Base-by-base conservation (phyloP, 352 stramenopile genomes). In the Phytophthora pisi region DNA sequence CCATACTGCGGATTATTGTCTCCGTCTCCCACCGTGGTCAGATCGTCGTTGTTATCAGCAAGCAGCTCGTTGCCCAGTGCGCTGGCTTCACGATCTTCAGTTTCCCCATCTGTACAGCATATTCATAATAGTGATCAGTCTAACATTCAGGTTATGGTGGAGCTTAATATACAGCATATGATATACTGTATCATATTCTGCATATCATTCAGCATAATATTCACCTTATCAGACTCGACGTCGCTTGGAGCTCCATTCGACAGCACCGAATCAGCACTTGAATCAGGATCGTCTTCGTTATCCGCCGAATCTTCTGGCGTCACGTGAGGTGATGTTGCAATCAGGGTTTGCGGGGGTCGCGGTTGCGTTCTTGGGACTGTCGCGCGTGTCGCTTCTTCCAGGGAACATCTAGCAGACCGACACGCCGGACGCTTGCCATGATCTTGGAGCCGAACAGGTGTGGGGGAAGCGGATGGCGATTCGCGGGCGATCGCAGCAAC, bases 171-270 rank as follows among this genome's bases (percentile, higher is more conserved):
- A 26, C 57, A 30, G 26, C 26, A 30, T 30, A 30, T 30, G 50
- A n/a, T 20, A 70, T 65, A 18, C 57, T 63, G 5, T 26, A 46
- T 31, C 20, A 46, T 18, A 66, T 61, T 34, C 50, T 43, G 18
- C 30, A 57, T 54, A 23, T 0, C 0, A 73, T 65, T 38, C 53
- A 67, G 31, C n/a, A 63, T 31, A 63, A 34, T 0, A 61, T 54
- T 11, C 50, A 65, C 1, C 31, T 61, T 52, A 31, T 42, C 56
- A 13, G 24, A 15, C 28, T 57, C 38, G 6, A 2, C 7, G 0
- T 58, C 45, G 7, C 5, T 57, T 50, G 43, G 13, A 36, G 40
- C 38, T 7, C 38, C 38, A 38, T 34, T 54, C 45, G 11, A 31
- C 42, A 2, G 30, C 38, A 5, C 13, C 51, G 3, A 45, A 45